Percentiles rank a stretch among this genome's conserved stretches.
Evolutionary conservation across 305 asterid genomes (phyloP).

Genomic region (Plantago coronopus): DNA sequence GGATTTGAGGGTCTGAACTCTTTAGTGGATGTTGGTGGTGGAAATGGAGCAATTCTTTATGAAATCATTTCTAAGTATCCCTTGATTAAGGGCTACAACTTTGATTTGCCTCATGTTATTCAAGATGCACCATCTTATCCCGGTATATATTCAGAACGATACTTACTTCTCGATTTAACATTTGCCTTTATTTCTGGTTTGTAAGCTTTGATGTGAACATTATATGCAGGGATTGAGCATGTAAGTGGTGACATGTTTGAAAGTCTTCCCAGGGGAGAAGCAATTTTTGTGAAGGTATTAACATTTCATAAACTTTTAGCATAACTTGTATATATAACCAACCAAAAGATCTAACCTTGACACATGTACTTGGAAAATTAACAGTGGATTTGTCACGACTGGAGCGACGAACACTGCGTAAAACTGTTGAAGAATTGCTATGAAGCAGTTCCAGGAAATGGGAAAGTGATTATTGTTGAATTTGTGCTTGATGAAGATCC

Average conservation of each 20-base stretch:
- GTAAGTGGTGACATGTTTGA: slow-evolving; percentile 21
- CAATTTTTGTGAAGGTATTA: slow-evolving; percentile 27
- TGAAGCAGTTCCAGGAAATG: slow-evolving; percentile 24
- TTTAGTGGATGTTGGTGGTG: slow-evolving; percentile 43
- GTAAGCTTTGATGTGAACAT: too few species aligned
- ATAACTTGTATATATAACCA: too few species aligned
- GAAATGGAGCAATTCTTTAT: slow-evolving; percentile 32
- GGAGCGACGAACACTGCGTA: slow-evolving; percentile 21
- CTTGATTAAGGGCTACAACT: slow-evolving; percentile 28
- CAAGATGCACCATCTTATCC: slow-evolving; percentile 28
- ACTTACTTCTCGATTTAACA: too few species aligned
- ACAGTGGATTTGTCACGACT: background rate
- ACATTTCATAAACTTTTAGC: background rate
- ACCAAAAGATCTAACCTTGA: background rate
- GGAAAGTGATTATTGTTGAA: slow-evolving; percentile 23
- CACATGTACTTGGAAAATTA: background rate
- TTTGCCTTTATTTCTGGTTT: too few species aligned
- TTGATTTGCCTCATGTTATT: slow-evolving; percentile 39
- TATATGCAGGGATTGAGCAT: slow-evolving; percentile 27
- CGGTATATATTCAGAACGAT: slow-evolving; percentile 19
- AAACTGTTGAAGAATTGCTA: slow-evolving; percentile 26
- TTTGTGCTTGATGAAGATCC: slow-evolving; percentile 11
- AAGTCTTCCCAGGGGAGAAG: slow-evolving; percentile 33
- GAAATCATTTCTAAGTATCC: slow-evolving; percentile 33
- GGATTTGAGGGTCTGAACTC: slow-evolving; percentile 32